Conservation (phyloP, 225 moss, liverwort and hornwort species). For the Antitrichia curtipendula region DNA sequence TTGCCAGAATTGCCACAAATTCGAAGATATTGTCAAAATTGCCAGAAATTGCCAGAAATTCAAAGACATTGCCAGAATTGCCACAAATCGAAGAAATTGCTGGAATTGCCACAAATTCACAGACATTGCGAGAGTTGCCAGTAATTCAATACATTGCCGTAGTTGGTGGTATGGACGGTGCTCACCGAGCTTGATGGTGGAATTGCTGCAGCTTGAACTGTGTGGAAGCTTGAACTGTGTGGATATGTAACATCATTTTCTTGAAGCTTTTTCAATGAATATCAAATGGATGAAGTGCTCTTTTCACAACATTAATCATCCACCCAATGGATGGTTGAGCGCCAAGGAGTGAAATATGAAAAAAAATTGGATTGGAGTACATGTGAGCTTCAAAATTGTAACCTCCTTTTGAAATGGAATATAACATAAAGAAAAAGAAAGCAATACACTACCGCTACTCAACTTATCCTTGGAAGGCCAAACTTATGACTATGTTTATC, state of each 20-base stretch:
- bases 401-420: not conserved
- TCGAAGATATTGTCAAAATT: not conserved
- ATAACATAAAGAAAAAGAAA: not conserved
- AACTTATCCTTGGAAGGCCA: accelerated
- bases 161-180: not conserved
- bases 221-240: not conserved
- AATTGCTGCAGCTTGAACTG: not conserved
- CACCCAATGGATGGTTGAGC: too few species aligned
- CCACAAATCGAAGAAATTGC: not conserved
- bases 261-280: not conserved
- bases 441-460: too few species aligned
- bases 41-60: not conserved
- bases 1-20: too few species aligned
- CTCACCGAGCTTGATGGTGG: not conserved
- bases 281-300: not conserved
- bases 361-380: too few species aligned
- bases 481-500: not conserved
- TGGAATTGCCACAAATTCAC: not conserved
- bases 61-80: not conserved
- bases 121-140: not conserved
- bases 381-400: not conserved
- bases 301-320: not conserved
- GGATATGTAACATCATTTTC: not conserved
- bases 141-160: not conserved
- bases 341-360: too few species aligned